Evolutionary conservation across 257 asterid genomes (phyloP), one percentile per base, ranked within the genome.

Genomic region (Cynanchum wilfordii): DNA sequence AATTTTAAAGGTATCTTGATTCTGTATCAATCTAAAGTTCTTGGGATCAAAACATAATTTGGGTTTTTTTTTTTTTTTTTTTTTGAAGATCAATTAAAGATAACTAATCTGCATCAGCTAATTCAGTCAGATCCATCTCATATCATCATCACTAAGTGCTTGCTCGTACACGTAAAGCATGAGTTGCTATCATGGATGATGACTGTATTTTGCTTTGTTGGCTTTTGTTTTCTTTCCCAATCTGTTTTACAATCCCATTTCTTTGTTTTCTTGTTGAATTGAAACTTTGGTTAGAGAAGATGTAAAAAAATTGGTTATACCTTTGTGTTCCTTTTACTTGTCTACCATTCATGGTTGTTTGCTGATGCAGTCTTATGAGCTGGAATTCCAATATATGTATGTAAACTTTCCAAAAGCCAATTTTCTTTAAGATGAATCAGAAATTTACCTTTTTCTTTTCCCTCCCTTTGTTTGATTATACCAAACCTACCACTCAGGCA

Each of bases 341-440:
- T 13, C 54, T 51, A 40, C 57, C 50, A 33, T 30, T 59, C 65
- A 36, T 72, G 42, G 49, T 51, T 50, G 42, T 42, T 51, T n/a
- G 16, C 36, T 60, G 17, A 70, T 63, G 45, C 9, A 63, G 73
- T 66, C 27, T 1, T 67, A 68, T 76, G 58, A 65, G 72, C 44
- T 63, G 77, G 74, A 77, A 69, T 30, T 76, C 73, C 80, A 68
- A 22, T 51, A 49, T 24, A 50, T 24, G 74, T 22, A 7, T 42
- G 8, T 1, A 8, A 33, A 20, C 71, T 69, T 76, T 25, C 0
- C 10, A 60, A 60, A 29, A 36, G 71, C 16, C 38, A 33, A 33
- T n/a, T n/a, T n/a, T n/a, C n/a, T n/a, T n/a, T n/a, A 33, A 1
- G 38, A 33, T 33, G 38, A 33, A 33, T 1, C 38, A 33, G 38